A percentile compares a stretch with the other conserved stretches of the same genome.
These are phyloP conservation scores for Pseudocercospora eumusae DNA, from an alignment of 2,329 filamentous ascomycete species.

Conservation along the genomic window DNA sequence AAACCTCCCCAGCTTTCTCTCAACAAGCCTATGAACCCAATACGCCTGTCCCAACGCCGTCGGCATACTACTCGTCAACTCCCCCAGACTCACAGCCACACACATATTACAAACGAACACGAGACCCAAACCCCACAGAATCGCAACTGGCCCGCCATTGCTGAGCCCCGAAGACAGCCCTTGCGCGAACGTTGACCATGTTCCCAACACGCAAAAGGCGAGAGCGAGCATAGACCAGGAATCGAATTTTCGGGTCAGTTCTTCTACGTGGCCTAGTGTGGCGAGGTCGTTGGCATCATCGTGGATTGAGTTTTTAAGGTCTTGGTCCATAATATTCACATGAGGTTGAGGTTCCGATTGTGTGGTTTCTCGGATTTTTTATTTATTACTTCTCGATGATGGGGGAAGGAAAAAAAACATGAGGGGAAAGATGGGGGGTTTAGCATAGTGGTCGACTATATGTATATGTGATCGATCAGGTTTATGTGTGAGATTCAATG, in stretches of 20 bases:
- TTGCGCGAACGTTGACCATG: constrained; percentile 61
- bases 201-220: constrained; percentile 60
- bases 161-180: constrained; percentile 54
- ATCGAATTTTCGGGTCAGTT: constrained; percentile 53
- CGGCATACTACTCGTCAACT: constrained; percentile 61
- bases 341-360: constrained; percentile 18
- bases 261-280: constrained; percentile 48
- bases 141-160: constrained; percentile 57
- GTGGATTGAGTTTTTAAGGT: constrained; percentile 16
- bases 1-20: constrained; percentile 49
- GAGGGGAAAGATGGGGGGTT: background rate
- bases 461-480: background rate
- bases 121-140: constrained; percentile 59
- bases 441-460: background rate
- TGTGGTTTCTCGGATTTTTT: too few species aligned
- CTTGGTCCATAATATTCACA: too few species aligned
- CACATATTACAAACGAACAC: constrained; percentile 54
- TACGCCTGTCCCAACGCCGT: constrained; percentile 62
- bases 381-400: too few species aligned
- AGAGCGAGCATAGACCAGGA: constrained; percentile 60
- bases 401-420: background rate
- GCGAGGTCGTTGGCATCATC: constrained; percentile 49
- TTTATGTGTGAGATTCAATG: background rate
- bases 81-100: constrained; percentile 58
- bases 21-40: constrained; percentile 54